Conservation (phyloP, 2,329 filamentous ascomycete species). For the Madurella fahalii region DNA sequence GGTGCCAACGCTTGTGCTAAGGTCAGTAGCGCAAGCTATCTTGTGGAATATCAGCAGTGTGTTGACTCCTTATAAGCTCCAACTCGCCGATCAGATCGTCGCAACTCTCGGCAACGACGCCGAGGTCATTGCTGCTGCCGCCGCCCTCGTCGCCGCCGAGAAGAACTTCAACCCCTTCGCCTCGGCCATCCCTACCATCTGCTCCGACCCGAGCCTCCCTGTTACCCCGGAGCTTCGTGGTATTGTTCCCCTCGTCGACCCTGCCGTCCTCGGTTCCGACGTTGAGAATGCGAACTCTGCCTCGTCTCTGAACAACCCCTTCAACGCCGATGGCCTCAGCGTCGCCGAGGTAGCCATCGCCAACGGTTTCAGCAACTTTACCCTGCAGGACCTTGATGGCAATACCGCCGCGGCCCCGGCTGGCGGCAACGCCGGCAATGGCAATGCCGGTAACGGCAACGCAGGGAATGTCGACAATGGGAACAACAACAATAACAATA, state of each 20-base stretch:
- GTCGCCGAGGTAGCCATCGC: conserved; percentile 60
- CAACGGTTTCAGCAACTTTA: conserved; percentile 62
- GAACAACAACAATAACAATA: neutral
- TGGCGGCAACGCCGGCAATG: conserved; percentile 8
- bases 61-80: conserved; percentile 45
- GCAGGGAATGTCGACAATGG: neutral
- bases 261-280: conserved; percentile 53
- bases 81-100: conserved; percentile 62
- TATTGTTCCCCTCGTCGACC: conserved; percentile 65
- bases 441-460: conserved; percentile 3
- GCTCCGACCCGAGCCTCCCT: conserved; percentile 59
- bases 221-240: conserved; percentile 59
- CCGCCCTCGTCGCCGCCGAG: conserved; percentile 62
- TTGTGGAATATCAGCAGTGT: neutral
- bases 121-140: conserved; percentile 57
- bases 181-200: conserved; percentile 57
- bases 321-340: conserved; percentile 57
- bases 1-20: conserved; percentile 65
- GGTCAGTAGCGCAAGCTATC: conserved; percentile 30
- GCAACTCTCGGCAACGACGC: conserved; percentile 55
- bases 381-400: conserved; percentile 28
- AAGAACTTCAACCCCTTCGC: conserved; percentile 70
- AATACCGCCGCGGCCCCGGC: conserved; percentile 15
- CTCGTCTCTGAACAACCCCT: conserved; percentile 49
- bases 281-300: conserved; percentile 58